Base-by-base conservation (phyloP, 1,284 basidiomycete species). In the Porodaedalea pini region DNA sequence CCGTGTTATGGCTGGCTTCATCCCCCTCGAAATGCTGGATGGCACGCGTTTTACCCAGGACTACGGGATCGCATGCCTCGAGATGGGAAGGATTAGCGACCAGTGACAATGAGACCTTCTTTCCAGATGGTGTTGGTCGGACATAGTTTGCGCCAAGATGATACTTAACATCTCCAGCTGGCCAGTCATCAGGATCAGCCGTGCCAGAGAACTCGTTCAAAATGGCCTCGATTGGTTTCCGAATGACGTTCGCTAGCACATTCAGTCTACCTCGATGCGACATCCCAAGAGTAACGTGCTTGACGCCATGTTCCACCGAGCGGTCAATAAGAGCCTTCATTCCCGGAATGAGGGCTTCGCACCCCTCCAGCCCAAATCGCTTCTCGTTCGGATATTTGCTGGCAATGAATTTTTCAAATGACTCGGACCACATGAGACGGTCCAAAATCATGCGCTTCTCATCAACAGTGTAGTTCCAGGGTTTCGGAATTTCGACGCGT, bases 311-410 rank as follows among this genome's bases (percentile, higher is more conserved):
- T 66, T 99, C 96, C 67, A 99, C 97, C 17, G 95, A 95, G 61
- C 94, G 90, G 74, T 99, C 97, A 65, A 99, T 98, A 66, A 99
- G 85, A 5, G 94, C 94, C 78, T 99, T 99, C 94, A 99, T 97
- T 67, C 97, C 97, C 45, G 97, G 97, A 68, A 99, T 92, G 66
- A 99, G 86, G 41, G 94, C 85, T 76, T 99, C 97, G 73, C 94
- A 97, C 61, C 97, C 97, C 75, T 99, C 97, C 54, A 99, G 84
- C 75, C 97, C 97, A 75, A 99, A 99, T 56, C 97, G 91, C 77
- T 99, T 99, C 79, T 99, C 97, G 76, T 98, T 99, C 64, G 97
- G 97, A 76, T 94, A 98, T 74, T 99, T 99, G 79, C 88, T 92
- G 21, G 94, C 88, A 65, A 99, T 95, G 79, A 98, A 99, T 70